Base-by-base conservation (phyloP, 1,139 yeast species). In the Pichia terricola region DNA sequence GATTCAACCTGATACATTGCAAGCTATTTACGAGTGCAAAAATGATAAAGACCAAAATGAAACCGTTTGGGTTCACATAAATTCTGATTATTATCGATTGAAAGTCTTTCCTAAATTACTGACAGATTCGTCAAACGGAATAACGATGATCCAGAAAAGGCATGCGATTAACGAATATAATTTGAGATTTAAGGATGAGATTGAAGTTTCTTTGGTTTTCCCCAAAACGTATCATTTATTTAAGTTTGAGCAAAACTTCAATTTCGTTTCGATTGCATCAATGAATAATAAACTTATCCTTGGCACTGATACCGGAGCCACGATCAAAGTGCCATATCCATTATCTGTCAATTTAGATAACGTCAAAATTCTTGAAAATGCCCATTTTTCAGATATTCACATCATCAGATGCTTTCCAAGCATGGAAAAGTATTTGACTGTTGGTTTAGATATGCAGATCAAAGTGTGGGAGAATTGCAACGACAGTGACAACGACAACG, bases 391-490 rank as follows among this genome's bases (percentile, higher is more conserved):
- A 30, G 73, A 75, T 42, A 62, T 80, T 1, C 57, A 68, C 1
- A 57, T 59, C 9, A 48, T 67, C 3, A 38, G 49, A 44, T 68
- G 77, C 43, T 79, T 82, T 55, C 84, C 88, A 0, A 77, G 85
- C 10, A 74, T 77, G 3, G 64, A 70, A 51, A 89, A 77, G 8
- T 53, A 77, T 2, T 53, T 80, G 36, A 71, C 81, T 2, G 66
- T 71, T 11, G 80, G 84, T 2, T 43, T 56, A n/a, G 89, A 82
- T 57, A 66, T 70, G 62, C 71, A 61, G 45, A 62, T 79, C 39
- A 77, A 77, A 52, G 57, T 82, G 7, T 81, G 87, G 86, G 8
- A 26, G n/a, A 26, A n/a, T 9, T 4, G 5, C 4, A 8, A 10
- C 3, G 8, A 8, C 33, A 4, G 5, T 4, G 8, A 10, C 3